Percentiles rank a stretch among this genome's conserved stretches.
Conservation (phyloP, 2,329 filamentous ascomycete species). For the Colletotrichum caudatum region DNA sequence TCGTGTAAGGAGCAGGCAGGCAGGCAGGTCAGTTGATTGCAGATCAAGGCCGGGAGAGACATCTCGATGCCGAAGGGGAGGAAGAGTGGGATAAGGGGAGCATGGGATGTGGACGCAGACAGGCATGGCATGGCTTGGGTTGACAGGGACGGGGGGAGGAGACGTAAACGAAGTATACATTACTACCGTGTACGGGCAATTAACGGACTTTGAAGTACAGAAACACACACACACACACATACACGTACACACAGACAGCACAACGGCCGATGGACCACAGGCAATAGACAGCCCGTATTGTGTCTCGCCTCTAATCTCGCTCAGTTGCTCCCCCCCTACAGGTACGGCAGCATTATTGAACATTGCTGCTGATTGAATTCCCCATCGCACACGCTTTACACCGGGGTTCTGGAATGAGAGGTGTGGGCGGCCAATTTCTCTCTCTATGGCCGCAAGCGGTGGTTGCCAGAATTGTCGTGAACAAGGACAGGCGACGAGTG, state of each 20-base stretch:
- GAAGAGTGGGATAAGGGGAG: conserved; percentile 19
- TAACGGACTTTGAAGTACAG: no score
- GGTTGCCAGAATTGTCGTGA: background rate
- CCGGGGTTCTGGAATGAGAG: conserved; percentile 39
- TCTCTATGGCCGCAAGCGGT: conserved; percentile 34
- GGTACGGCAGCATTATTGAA: conserved; percentile 28
- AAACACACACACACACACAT: no score
- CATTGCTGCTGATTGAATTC: conserved; percentile 10
- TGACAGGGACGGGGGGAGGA: background rate
- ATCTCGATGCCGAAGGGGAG: conserved; percentile 24
- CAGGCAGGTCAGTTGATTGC: conserved; percentile 32
- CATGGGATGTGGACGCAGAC: background rate
- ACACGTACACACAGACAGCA: background rate
- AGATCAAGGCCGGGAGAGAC: conserved; percentile 26
- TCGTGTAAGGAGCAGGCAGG: background rate
- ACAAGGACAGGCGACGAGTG: conserved; percentile 13
- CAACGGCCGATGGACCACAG: conserved; percentile 11
- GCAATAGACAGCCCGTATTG: background rate
- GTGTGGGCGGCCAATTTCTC: conserved; percentile 40
- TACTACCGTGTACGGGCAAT: no score
- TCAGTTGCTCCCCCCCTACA: conserved; percentile 15
- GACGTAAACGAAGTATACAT: background rate
- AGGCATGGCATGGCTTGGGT: background rate
- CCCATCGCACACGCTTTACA: conserved; percentile 26
- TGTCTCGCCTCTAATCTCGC: conserved; percentile 33